These are phyloP conservation scores for Cicer cuneatum DNA, from an alignment of 306 rosid species.

Conservation along the genomic window DNA sequence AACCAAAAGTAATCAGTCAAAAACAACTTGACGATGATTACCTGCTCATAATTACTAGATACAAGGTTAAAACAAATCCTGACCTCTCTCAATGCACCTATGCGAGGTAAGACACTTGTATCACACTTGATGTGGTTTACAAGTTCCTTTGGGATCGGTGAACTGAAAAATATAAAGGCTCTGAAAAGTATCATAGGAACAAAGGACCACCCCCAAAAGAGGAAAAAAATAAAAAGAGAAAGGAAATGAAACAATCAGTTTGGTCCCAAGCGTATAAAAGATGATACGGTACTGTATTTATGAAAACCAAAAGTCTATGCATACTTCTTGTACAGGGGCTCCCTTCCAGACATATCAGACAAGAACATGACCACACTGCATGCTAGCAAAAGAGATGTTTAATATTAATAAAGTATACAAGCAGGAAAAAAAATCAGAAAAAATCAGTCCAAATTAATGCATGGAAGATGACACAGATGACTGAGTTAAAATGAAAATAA, in stretches of 20 bases:
- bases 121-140: conserved; percentile 81
- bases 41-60: conserved; percentile 34
- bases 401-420: conserved; percentile 44
- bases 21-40: conserved; percentile 32
- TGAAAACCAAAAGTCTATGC: conserved; percentile 41
- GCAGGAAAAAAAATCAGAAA: background rate
- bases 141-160: conserved; percentile 77
- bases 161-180: conserved; percentile 84
- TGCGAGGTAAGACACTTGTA: conserved; percentile 88
- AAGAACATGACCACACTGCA: conserved; percentile 95
- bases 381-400: conserved; percentile 69
- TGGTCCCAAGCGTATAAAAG: conserved; percentile 19
- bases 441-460: conserved; percentile 19
- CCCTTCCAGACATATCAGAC: conserved; percentile 99
- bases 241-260: conserved; percentile 38
- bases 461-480: conserved; percentile 27
- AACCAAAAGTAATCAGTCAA: conserved; percentile 39
- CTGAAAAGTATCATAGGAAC: conserved; percentile 49
- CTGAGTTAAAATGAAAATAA: background rate
- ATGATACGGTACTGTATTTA: conserved; percentile 15
- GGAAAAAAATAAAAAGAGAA: background rate
- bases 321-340: conserved; percentile 92
- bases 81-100: conserved; percentile 91
- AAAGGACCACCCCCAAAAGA: conserved; percentile 16
- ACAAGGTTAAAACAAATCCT: conserved; percentile 30